A percentile compares a stretch with the other conserved stretches of the same genome.
Evolutionary conservation across 1,284 basidiomycete species (phyloP).

Genomic region (Trichosporon sp.): DNA sequence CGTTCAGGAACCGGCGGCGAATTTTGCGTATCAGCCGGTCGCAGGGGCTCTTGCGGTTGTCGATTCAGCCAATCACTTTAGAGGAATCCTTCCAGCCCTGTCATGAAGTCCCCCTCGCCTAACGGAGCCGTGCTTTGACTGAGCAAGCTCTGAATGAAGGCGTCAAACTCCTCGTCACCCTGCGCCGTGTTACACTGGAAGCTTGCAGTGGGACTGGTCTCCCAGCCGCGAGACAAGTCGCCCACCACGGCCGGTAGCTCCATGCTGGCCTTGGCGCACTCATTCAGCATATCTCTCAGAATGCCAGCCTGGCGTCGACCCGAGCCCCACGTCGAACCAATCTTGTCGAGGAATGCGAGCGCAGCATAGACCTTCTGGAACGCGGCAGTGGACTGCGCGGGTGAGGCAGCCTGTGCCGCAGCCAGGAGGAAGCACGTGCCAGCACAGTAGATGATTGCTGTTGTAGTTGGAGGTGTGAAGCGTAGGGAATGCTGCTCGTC

Average conservation of each 20-base stretch:
- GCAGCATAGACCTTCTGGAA: slow-evolving; percentile 27
- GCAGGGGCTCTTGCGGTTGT: too few relatives aligned
- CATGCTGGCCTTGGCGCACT: slow-evolving; percentile 21
- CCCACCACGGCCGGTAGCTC: slow-evolving; percentile 21
- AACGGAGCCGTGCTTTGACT: slow-evolving; percentile 24
- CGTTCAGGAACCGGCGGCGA: too few relatives aligned
- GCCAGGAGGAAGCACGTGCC: slow-evolving; percentile 58
- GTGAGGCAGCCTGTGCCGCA: slow-evolving; percentile 24
- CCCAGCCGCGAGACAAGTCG: slow-evolving; percentile 8
- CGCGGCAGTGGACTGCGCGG: slow-evolving; percentile 17
- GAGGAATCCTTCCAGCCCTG: slow-evolving; percentile 3
- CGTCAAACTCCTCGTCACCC: slow-evolving; percentile 19
- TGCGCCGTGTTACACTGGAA: not conserved
- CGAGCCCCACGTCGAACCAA: slow-evolving; percentile 26
- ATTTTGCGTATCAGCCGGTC: too few relatives aligned
- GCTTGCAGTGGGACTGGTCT: not conserved
- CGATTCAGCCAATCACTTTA: not conserved
- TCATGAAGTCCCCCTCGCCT: slow-evolving; percentile 24
- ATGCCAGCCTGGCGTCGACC: slow-evolving; percentile 26
- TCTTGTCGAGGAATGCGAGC: slow-evolving; percentile 19
- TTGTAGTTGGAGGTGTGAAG: slow-evolving; percentile 65
- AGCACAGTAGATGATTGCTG: slow-evolving; percentile 68
- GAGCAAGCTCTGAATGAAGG: slow-evolving; percentile 24
- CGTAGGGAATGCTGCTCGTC: slow-evolving; percentile 64
- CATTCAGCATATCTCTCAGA: slow-evolving; percentile 24